These are phyloP conservation scores for Pilobolus umbonatus DNA, from an alignment of 192 early-diverging fungal genomes.

Conservation along the genomic window DNA sequence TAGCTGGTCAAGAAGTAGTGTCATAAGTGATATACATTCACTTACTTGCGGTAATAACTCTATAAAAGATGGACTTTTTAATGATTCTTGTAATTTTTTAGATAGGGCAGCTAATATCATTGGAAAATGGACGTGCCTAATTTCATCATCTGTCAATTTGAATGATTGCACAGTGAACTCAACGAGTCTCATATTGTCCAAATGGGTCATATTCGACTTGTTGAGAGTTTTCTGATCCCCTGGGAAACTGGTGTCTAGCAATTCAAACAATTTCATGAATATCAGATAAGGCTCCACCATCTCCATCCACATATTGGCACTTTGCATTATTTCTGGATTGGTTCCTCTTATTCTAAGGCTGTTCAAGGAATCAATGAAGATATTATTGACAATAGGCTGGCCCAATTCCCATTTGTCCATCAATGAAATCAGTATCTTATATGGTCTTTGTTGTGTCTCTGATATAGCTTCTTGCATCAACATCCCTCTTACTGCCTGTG, in stretches of 20 bases:
- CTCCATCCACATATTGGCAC: conserved; percentile 85
- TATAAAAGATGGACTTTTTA: conserved; percentile 13
- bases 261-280: conserved; percentile 66
- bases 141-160: conserved; percentile 79
- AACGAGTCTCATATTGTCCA: conserved; percentile 52
- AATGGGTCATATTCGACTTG: neutral
- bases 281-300: conserved; percentile 84
- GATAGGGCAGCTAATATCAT: conserved; percentile 62
- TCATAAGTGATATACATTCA: conserved; percentile 26
- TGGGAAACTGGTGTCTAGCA: conserved; percentile 45
- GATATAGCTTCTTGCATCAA: conserved; percentile 28
- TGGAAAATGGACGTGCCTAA: conserved; percentile 76
- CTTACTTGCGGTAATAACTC: conserved; percentile 28
- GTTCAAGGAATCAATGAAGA: conserved; percentile 68
- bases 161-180: conserved; percentile 70
- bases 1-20: conserved; percentile 32
- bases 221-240: neutral
- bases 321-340: conserved; percentile 59
- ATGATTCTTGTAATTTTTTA: conserved; percentile 30
- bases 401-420: conserved; percentile 83
- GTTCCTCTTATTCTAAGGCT: conserved; percentile 45
- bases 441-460: conserved; percentile 47
- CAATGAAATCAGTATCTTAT: conserved; percentile 80
- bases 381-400: conserved; percentile 61
- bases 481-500: conserved; percentile 52